Percentiles rank a stretch among this genome's conserved stretches.
These are phyloP conservation scores for Solanum virginianum DNA, from an alignment of 257 asterid species.

Conservation along the genomic window DNA sequence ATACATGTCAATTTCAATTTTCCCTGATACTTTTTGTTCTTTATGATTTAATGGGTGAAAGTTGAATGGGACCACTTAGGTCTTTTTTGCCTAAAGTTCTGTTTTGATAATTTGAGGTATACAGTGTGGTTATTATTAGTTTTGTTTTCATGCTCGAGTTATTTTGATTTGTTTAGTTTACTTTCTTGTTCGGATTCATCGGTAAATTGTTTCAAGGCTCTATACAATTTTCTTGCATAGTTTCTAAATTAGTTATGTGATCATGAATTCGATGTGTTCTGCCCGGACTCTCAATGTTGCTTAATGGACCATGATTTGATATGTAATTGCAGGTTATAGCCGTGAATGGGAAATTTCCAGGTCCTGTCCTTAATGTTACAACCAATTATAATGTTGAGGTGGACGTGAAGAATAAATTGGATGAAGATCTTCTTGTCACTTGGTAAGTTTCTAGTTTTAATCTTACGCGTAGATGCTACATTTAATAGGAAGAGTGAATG, in stretches of 20 bases:
- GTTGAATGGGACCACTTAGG: neutral
- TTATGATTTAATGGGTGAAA: neutral
- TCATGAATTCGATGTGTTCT: neutral
- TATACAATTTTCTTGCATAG: neutral
- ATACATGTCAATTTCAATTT: neutral
- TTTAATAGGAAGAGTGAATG: neutral
- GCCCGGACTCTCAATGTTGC: neutral
- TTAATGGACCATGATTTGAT: neutral
- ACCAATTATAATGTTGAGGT: conserved; percentile 82
- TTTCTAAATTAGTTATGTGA: neutral
- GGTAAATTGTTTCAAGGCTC: neutral
- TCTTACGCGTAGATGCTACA: neutral
- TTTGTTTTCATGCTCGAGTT: neutral
- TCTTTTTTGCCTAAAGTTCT: neutral
- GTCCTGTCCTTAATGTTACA: conserved; percentile 71
- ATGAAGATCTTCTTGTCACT: conserved; percentile 69
- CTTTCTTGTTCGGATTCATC: neutral
- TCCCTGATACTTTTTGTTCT: neutral
- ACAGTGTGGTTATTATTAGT: neutral
- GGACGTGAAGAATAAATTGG: conserved; percentile 71
- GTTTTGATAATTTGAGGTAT: neutral
- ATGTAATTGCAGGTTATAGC: conserved; percentile 58
- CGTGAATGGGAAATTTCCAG: conserved; percentile 77
- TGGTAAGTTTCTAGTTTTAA: conserved; percentile 32
- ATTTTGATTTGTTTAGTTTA: neutral